Conservation (phyloP, 345 rosid species). For the Pugionium cornutum region DNA sequence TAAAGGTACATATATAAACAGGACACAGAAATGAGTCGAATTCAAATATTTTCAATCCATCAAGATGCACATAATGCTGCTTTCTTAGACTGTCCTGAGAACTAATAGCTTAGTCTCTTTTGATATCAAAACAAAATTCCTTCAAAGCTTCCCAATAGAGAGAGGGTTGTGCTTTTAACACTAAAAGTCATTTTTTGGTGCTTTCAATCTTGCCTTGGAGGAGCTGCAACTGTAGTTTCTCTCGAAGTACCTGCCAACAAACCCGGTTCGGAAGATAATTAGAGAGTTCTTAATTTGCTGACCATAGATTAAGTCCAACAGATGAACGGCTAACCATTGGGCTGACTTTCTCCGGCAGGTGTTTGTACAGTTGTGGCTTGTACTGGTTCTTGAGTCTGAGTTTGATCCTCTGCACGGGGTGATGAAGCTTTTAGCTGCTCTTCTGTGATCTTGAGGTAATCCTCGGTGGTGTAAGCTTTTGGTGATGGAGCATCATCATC, state of each 20-base stretch:
- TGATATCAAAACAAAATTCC: not conserved
- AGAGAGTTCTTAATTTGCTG: conserved; percentile 1
- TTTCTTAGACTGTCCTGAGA: too few species aligned
- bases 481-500: conserved; percentile 45
- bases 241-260: conserved; percentile 41
- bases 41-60: too few species aligned
- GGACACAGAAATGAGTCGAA: too few species aligned
- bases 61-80: too few species aligned
- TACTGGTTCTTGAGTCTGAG: conserved; percentile 44
- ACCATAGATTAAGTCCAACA: not conserved
- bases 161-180: not conserved
- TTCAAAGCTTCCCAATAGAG: conserved; percentile 7
- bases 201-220: conserved; percentile 57
- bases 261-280: not conserved
- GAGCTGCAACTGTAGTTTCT: conserved; percentile 47
- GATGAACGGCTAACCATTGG: conserved; percentile 40
- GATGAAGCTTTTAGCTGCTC: conserved; percentile 73
- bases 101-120: too few species aligned
- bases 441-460: conserved; percentile 73
- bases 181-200: conserved; percentile 34
- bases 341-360: conserved; percentile 44
- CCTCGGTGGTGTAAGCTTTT: conserved; percentile 72
- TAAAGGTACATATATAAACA: too few species aligned
- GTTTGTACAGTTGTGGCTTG: conserved; percentile 39
- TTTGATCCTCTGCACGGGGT: conserved; percentile 39